Evolutionary conservation across 1,284 basidiomycete species (phyloP).

Genomic region (Athelia psychrophila): DNA sequence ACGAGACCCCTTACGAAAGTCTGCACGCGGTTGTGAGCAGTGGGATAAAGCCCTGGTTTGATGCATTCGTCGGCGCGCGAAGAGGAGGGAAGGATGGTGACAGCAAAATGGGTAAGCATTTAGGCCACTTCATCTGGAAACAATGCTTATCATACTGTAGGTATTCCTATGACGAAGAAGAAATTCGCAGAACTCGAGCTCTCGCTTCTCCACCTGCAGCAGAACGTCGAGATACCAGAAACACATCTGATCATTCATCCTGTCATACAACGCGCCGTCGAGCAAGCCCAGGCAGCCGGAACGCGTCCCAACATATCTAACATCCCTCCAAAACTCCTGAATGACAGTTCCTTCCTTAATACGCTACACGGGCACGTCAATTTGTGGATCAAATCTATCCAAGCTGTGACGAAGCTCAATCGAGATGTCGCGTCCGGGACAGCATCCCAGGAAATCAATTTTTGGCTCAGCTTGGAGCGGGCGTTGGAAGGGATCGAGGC

Average conservation of each 20-base stretch:
- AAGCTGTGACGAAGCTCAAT: slow-evolving; percentile 91
- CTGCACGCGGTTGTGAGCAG: slow-evolving; percentile 95
- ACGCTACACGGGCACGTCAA: slow-evolving; percentile 94
- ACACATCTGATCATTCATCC: slow-evolving; percentile 93
- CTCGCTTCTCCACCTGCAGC: slow-evolving; percentile 94
- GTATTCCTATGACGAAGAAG: slow-evolving; percentile 98
- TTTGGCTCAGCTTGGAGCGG: slow-evolving; percentile 94
- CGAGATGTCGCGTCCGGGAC: slow-evolving; percentile 95
- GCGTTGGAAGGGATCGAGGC: slow-evolving; percentile 92
- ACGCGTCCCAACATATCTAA: slow-evolving; percentile 73
- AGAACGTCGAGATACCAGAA: slow-evolving; percentile 98
- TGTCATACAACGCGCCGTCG: slow-evolving; percentile 84
- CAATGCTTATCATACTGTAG: slow-evolving; percentile 30
- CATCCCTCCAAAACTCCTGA: slow-evolving; percentile 71
- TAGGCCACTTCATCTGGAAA: background rate
- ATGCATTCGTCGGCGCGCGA: slow-evolving; percentile 86
- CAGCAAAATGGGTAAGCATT: slow-evolving; percentile 75
- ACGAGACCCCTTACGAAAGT: slow-evolving; percentile 93
- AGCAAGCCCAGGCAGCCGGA: slow-evolving; percentile 62
- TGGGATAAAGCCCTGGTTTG: slow-evolving; percentile 98
- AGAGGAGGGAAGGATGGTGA: slow-evolving; percentile 79
- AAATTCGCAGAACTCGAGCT: slow-evolving; percentile 98
- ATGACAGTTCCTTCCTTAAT: slow-evolving; percentile 92
- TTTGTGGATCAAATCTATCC: slow-evolving; percentile 97
- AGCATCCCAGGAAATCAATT: slow-evolving; percentile 98